These are phyloP conservation scores for Phytophthora palmivora DNA, from an alignment of 352 stramenopile genomes.

Conservation along the genomic window DNA sequence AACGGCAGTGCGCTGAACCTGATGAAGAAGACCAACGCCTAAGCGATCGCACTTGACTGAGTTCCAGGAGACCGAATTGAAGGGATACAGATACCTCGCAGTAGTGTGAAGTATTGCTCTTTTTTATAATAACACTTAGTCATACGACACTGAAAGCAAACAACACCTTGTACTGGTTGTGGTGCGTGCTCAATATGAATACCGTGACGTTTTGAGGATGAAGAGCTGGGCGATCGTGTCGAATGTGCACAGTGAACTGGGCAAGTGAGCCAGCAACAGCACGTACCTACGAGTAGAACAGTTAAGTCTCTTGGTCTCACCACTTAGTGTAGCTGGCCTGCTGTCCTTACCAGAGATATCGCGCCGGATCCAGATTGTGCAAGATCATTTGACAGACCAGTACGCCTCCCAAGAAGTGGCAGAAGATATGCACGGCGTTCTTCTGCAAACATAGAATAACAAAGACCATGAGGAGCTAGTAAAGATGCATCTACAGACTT, in stretches of 20 bases:
- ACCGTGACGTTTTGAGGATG: conserved; percentile 32
- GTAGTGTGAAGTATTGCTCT: conserved; percentile 51
- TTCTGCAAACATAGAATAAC: conserved; percentile 41
- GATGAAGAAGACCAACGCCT: conserved; percentile 93
- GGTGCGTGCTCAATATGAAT: conserved; percentile 23
- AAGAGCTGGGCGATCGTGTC: conserved; percentile 37
- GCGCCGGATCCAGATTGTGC: conserved; percentile 37
- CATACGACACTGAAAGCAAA: conserved; percentile 23
- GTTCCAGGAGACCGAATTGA: conserved; percentile 40
- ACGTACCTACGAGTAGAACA: conserved; percentile 36
- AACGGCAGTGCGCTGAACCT: conserved; percentile 93
- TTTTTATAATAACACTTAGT: conserved; percentile 54
- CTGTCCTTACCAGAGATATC: conserved; percentile 55
- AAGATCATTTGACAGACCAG: conserved; percentile 63
- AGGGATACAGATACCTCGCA: conserved; percentile 42
- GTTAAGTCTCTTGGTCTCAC: background rate
- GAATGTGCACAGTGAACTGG: conserved; percentile 43
- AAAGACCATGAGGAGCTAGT: background rate
- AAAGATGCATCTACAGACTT: background rate
- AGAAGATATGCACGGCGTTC: conserved; percentile 56
- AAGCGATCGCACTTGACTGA: conserved; percentile 37
- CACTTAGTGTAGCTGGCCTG: background rate
- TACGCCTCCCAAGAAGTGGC: conserved; percentile 73
- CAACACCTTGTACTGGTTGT: background rate
- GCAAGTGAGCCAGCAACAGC: conserved; percentile 43